Conservation (phyloP, 495 filamentous ascomycete genomes). For the Lophiotrema nucula region DNA sequence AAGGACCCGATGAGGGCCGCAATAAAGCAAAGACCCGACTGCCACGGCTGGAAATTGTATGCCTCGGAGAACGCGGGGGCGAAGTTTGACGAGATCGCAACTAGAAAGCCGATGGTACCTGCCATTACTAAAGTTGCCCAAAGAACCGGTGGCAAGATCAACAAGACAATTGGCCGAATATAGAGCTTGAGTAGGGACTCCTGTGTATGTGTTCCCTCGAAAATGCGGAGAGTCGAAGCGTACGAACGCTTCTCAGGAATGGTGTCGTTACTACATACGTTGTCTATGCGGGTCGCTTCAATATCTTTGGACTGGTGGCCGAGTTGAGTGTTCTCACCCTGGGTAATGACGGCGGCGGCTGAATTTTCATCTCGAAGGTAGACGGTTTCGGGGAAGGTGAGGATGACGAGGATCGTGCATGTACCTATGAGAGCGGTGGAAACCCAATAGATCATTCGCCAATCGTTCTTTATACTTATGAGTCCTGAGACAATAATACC, state of each 20-base stretch:
- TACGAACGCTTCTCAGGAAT: slow-evolving; percentile 47
- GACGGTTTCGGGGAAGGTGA: slow-evolving; percentile 56
- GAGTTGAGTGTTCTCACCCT: neutral
- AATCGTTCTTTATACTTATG: slow-evolving; percentile 48
- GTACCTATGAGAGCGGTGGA: slow-evolving; percentile 47
- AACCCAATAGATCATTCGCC: slow-evolving; percentile 55
- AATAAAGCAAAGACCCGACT: slow-evolving; percentile 52
- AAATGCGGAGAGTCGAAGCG: slow-evolving; percentile 50
- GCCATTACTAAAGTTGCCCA: slow-evolving; percentile 51
- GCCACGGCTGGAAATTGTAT: slow-evolving; percentile 50
- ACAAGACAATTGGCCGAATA: too few species aligned
- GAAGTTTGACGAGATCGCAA: slow-evolving; percentile 54
- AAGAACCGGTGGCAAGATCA: slow-evolving; percentile 51
- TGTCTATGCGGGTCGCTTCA: neutral
- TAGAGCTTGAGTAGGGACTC: too few species aligned
- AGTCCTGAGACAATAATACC: too few species aligned
- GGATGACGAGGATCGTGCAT: slow-evolving; percentile 47
- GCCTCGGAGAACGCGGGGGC: slow-evolving; percentile 46
- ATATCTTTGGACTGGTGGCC: neutral
- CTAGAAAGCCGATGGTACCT: slow-evolving; percentile 55
- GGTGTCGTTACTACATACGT: slow-evolving; percentile 39
- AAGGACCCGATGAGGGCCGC: slow-evolving; percentile 50
- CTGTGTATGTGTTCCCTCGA: too few species aligned
- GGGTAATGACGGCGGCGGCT: neutral
- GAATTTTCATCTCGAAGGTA: slow-evolving; percentile 32